These are phyloP conservation scores for Camellia oleifera DNA, from an alignment of 179 eudicot genomes.

Conservation along the genomic window DNA sequence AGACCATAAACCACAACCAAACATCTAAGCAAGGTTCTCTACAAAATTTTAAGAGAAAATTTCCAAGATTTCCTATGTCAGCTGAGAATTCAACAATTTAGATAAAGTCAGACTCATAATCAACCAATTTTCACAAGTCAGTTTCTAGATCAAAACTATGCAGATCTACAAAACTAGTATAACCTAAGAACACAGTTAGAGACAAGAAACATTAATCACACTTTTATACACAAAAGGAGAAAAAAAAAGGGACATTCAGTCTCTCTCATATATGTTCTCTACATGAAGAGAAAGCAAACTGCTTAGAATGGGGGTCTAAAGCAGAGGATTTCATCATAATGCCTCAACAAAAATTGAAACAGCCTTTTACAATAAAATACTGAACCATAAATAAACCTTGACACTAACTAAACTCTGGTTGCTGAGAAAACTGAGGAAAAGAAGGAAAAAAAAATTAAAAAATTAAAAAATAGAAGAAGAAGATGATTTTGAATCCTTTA, in stretches of 20 bases:
- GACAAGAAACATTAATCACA: neutral
- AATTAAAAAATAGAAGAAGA: neutral
- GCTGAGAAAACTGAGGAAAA: neutral
- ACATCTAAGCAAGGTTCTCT: conserved; percentile 1
- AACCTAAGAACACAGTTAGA: neutral
- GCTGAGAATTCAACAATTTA: neutral
- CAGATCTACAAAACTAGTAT: neutral
- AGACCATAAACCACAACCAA: conserved; percentile 6
- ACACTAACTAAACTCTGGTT: neutral
- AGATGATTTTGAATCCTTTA: neutral
- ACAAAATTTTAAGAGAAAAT: neutral
- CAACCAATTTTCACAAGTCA: neutral
- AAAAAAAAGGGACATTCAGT: neutral
- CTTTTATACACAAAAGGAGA: neutral
- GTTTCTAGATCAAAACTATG: neutral
- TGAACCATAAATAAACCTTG: too few relatives aligned
- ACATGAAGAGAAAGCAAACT: neutral
- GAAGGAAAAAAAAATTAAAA: neutral
- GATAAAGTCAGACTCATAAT: neutral
- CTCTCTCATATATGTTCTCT: neutral
- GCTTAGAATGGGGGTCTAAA: neutral
- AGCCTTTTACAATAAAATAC: neutral
- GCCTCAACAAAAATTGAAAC: neutral
- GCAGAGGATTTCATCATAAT: neutral
- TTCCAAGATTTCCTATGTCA: neutral